phyloP scores from a whole-genome alignment of 441 rosid genomes.

The Pelargonium myrrhifolium region DNA sequence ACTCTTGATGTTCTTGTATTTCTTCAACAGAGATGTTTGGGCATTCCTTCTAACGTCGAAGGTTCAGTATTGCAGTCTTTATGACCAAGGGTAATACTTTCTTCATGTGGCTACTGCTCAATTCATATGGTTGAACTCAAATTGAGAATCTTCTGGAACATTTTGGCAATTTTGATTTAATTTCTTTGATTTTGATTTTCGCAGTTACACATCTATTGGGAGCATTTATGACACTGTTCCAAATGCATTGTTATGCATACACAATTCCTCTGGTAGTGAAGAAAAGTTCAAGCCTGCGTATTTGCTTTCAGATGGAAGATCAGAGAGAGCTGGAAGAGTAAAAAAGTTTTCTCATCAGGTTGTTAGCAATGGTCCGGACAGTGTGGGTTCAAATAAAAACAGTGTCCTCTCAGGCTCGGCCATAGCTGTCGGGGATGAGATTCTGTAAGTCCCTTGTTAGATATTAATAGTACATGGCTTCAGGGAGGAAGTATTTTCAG shows the following conservation, averaged over 20 bases:
- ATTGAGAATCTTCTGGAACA: neutral
- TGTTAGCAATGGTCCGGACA: conserved; percentile 30
- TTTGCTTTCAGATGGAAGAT: conserved; percentile 93
- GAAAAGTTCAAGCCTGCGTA: conserved; percentile 90
- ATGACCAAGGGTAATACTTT: conserved; percentile 81
- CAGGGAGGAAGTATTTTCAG: neutral
- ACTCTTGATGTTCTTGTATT: conserved; percentile 13
- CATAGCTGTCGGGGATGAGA: conserved; percentile 93
- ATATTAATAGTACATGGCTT: conserved; percentile 8
- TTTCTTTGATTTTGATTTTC: conserved; percentile 13
- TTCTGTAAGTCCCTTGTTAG: conserved; percentile 68
- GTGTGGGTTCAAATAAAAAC: conserved; percentile 32
- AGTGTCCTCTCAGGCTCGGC: conserved; percentile 55
- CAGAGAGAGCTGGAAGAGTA: conserved; percentile 89
- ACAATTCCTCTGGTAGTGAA: conserved; percentile 34
- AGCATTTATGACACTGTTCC: conserved; percentile 92
- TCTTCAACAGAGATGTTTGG: conserved; percentile 88
- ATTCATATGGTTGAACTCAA: neutral
- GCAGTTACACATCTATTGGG: conserved; percentile 97
- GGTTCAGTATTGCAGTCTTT: conserved; percentile 93
- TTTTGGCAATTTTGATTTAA: conserved; percentile 13
- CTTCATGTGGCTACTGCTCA: conserved; percentile 12
- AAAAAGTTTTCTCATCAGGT: conserved; percentile 38
- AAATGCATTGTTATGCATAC: conserved; percentile 57
- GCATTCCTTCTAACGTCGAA: conserved; percentile 88